These are phyloP conservation scores for Rhodotorula sp. DNA, from an alignment of 1,284 basidiomycete species.

Conservation along the genomic window DNA sequence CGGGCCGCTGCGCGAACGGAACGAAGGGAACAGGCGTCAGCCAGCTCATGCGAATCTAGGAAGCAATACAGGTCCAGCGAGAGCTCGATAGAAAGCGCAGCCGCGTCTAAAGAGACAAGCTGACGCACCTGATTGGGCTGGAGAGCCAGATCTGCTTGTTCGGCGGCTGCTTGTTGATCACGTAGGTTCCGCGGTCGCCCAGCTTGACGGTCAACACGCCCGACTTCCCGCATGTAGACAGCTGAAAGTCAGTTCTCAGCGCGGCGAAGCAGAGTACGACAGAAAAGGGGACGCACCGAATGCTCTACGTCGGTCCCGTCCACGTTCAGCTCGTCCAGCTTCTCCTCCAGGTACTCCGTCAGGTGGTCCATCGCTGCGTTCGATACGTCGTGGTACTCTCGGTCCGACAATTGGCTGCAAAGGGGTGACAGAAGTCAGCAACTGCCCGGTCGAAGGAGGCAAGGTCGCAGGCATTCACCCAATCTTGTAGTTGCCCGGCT, in stretches of 20 bases:
- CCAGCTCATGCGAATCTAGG: no score
- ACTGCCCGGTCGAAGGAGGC: not conserved
- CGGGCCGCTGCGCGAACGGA: conserved; percentile 63
- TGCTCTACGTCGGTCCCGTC: conserved; percentile 86
- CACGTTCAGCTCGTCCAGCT: conserved; percentile 62
- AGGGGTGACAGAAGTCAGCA: not conserved
- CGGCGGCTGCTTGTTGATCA: conserved; percentile 98
- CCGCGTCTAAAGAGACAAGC: no score
- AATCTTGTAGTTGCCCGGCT: not conserved
- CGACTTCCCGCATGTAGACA: conserved; percentile 54
- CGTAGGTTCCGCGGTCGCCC: conserved; percentile 86
- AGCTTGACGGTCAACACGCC: conserved; percentile 87
- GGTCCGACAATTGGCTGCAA: conserved; percentile 60
- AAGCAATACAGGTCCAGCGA: not conserved
- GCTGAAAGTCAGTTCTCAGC: conserved; percentile 9
- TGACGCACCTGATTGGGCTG: conserved; percentile 58
- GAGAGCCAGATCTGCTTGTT: conserved; percentile 99
- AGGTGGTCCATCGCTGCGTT: conserved; percentile 79
- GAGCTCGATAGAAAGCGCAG: no score
- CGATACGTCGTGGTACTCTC: conserved; percentile 72
- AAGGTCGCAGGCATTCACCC: not conserved
- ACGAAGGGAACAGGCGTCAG: not conserved
- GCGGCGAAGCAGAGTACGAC: no score
- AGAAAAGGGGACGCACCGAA: conserved; percentile 61
- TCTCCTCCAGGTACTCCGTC: conserved; percentile 71